Evolutionary conservation across 169 alveolate genomes (phyloP).

Genomic region (Plasmodium inui): DNA sequence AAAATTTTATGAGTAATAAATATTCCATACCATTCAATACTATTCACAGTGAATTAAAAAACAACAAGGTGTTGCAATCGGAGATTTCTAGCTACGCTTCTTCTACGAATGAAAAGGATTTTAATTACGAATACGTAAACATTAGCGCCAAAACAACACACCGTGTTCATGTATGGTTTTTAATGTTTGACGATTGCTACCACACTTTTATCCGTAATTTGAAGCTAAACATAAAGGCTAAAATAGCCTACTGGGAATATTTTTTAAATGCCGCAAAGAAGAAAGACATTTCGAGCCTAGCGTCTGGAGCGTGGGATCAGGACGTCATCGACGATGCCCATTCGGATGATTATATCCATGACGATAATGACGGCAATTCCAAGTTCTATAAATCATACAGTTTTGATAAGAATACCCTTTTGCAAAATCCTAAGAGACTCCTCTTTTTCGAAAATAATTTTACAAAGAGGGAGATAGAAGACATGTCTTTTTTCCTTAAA

Average conservation of each 20-base stretch:
- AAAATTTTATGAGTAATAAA: constrained; percentile 54
- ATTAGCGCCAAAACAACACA: constrained; percentile 68
- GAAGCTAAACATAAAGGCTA: constrained; percentile 63
- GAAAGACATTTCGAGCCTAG: constrained; percentile 19
- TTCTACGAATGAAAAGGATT: constrained; percentile 18
- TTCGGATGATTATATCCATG: neutral
- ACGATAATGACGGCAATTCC: neutral
- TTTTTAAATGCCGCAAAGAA: constrained; percentile 29
- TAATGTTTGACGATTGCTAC: constrained; percentile 69
- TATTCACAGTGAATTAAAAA: constrained; percentile 32
- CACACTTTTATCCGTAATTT: constrained; percentile 45
- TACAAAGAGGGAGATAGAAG: constrained; percentile 52
- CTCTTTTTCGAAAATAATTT: constrained; percentile 48
- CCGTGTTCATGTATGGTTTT: constrained; percentile 71
- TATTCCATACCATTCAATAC: constrained; percentile 23
- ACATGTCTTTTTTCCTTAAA: constrained; percentile 50
- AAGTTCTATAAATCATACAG: constrained; percentile 21
- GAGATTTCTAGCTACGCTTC: constrained; percentile 31
- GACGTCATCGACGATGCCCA: neutral
- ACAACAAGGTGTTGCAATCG: constrained; percentile 40
- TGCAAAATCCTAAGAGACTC: constrained; percentile 69
- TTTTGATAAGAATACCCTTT: constrained; percentile 63
- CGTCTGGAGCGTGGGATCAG: neutral
- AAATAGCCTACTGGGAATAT: constrained; percentile 73
- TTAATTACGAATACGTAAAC: constrained; percentile 29